Evolutionary conservation across 202 grass and related monocot genomes (phyloP).

Genomic region (Hordeum pubiflorum): DNA sequence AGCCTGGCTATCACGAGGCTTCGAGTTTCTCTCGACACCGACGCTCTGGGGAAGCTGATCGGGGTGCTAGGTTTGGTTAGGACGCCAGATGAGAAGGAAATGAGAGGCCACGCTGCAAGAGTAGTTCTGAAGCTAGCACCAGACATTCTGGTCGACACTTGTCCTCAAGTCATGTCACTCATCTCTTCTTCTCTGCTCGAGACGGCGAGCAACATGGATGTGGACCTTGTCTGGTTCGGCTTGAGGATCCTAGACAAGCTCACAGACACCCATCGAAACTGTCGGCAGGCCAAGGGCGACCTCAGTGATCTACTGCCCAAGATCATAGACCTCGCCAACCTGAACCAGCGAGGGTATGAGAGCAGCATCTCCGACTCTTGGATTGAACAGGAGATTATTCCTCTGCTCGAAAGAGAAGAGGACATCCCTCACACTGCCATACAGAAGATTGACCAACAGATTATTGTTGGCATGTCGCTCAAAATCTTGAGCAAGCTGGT

Average conservation of each 20-base stretch:
- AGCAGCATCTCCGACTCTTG: background rate
- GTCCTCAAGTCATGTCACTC: background rate
- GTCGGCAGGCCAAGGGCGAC: background rate
- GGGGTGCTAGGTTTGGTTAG: background rate
- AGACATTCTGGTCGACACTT: background rate
- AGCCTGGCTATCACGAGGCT: background rate
- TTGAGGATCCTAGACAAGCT: background rate
- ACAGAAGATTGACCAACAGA: background rate
- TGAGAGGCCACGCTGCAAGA: background rate
- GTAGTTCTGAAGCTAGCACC: background rate
- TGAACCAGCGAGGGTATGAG: background rate
- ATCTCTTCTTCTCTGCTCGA: background rate
- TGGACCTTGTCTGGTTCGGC: background rate
- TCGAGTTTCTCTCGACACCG: background rate
- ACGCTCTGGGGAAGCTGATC: background rate
- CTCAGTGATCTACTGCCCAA: background rate
- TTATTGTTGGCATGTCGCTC: background rate
- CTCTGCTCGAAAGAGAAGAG: background rate
- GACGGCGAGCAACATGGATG: background rate
- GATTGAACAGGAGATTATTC: conserved; percentile 6
- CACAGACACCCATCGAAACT: background rate
- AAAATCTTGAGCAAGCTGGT: background rate
- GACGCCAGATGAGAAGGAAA: background rate
- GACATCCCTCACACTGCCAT: background rate
- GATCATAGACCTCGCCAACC: background rate